Evolutionary conservation across 139 green algal species (phyloP).

Genomic region (Chlamydomonas applanata): DNA sequence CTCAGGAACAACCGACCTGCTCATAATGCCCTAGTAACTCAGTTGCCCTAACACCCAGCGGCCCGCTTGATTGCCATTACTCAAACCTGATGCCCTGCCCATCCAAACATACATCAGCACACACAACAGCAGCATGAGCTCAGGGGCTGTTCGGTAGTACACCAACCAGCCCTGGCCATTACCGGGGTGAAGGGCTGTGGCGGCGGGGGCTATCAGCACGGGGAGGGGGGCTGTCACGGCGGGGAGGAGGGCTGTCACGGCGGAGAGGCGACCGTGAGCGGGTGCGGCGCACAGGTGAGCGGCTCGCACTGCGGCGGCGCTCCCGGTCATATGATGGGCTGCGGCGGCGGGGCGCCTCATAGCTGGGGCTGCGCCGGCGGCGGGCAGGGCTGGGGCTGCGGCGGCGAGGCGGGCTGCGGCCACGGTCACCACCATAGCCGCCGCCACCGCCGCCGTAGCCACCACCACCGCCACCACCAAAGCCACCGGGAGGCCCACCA

Average conservation of each 20-base stretch:
- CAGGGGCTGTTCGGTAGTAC: too few relatives aligned
- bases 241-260: neutral
- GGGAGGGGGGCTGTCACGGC: constrained; percentile 9
- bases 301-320: constrained; percentile 6
- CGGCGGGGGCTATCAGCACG: constrained; percentile 20
- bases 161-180: too few relatives aligned
- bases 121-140: too few relatives aligned
- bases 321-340: constrained; percentile 1
- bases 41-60: too few relatives aligned
- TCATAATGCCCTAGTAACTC: too few relatives aligned
- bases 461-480: neutral
- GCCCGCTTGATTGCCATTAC: too few relatives aligned
- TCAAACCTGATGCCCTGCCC: too few relatives aligned
- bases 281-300: neutral
- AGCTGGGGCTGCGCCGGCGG: constrained; percentile 21
- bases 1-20: too few relatives aligned
- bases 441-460: neutral
- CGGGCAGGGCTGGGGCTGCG: neutral
- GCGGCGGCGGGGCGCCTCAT: constrained; percentile 11
- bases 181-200: neutral
- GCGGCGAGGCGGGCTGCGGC: neutral
- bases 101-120: too few relatives aligned
- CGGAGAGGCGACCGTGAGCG: neutral
- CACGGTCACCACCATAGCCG: constrained; percentile 8
- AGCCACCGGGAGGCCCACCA: neutral